phyloP scores from a whole-genome alignment of 768 basidiomycete species.

The Serendipita sp. region DNA sequence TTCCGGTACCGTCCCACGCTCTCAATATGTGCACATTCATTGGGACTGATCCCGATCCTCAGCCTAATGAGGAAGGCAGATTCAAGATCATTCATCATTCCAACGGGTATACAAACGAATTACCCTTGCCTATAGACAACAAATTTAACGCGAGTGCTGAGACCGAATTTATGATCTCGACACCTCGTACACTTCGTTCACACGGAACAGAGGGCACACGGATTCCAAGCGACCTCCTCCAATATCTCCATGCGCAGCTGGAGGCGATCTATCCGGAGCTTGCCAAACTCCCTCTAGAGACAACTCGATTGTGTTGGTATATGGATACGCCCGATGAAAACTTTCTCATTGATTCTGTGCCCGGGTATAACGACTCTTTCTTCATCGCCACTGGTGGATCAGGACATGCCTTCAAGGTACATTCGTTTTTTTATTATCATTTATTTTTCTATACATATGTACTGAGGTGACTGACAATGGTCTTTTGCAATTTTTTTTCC shows the following conservation, averaged over 20 bases:
- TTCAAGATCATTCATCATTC: conserved; percentile 69
- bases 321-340: conserved; percentile 74
- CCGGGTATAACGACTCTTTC: conserved; percentile 34
- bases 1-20: conserved; percentile 42
- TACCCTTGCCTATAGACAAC: not conserved
- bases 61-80: conserved; percentile 55
- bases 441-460: not conserved
- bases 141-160: too few species aligned
- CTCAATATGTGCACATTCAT: not conserved
- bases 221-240: conserved; percentile 46
- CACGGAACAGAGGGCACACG: conserved; percentile 38
- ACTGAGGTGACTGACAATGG: not conserved
- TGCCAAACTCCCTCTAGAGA: conserved; percentile 49
- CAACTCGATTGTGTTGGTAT: conserved; percentile 88
- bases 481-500: not conserved
- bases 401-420: conserved; percentile 77
- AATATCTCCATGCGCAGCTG: conserved; percentile 36
- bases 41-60: not conserved
- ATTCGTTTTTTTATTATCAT: not conserved
- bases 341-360: conserved; percentile 75
- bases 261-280: conserved; percentile 58
- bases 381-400: conserved; percentile 77
- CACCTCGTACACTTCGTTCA: conserved; percentile 56
- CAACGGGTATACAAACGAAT: conserved; percentile 40
- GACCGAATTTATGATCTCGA: conserved; percentile 47